Percentiles rank a stretch among this genome's conserved stretches.
Evolutionary conservation across 371 early-diverging fungal genomes (phyloP).

Genomic region (Capillidium heterosporum): DNA sequence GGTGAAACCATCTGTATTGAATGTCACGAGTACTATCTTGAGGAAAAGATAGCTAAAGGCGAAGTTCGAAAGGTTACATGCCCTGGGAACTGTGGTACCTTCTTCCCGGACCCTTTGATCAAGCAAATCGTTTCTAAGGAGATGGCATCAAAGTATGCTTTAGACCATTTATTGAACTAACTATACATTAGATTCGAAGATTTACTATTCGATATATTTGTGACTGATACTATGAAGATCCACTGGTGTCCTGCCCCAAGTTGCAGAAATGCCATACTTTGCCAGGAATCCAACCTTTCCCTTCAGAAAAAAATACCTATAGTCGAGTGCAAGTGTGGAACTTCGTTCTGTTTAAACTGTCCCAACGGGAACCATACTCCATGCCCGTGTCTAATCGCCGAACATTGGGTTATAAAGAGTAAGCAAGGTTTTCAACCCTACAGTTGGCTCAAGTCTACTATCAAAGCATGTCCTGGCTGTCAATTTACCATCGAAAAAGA

Average conservation of each 20-base stretch:
- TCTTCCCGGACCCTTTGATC: slow-evolving; percentile 66
- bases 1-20: slow-evolving; percentile 68
- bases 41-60: slow-evolving; percentile 77
- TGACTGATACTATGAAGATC: slow-evolving; percentile 60
- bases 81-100: slow-evolving; percentile 54
- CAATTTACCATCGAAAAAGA: slow-evolving; percentile 91
- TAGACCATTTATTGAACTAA: background rate
- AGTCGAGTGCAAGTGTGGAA: slow-evolving; percentile 66
- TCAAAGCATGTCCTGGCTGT: slow-evolving; percentile 92
- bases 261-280: slow-evolving; percentile 86
- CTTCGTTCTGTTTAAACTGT: slow-evolving; percentile 87
- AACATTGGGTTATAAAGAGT: slow-evolving; percentile 86
- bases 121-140: slow-evolving; percentile 29
- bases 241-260: slow-evolving; percentile 93
- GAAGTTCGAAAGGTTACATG: slow-evolving; percentile 62
- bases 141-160: slow-evolving; percentile 27
- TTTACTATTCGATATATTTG: slow-evolving; percentile 39
- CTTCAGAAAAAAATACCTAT: slow-evolving; percentile 62
- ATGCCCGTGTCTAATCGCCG: slow-evolving; percentile 66
- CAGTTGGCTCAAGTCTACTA: slow-evolving; percentile 91
- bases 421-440: slow-evolving; percentile 93
- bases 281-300: slow-evolving; percentile 45
- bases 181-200: background rate
- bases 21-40: slow-evolving; percentile 71
- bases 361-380: slow-evolving; percentile 78